phyloP scores from a whole-genome alignment of 176 grass and related monocot species.

The Eragrostis curvula region DNA sequence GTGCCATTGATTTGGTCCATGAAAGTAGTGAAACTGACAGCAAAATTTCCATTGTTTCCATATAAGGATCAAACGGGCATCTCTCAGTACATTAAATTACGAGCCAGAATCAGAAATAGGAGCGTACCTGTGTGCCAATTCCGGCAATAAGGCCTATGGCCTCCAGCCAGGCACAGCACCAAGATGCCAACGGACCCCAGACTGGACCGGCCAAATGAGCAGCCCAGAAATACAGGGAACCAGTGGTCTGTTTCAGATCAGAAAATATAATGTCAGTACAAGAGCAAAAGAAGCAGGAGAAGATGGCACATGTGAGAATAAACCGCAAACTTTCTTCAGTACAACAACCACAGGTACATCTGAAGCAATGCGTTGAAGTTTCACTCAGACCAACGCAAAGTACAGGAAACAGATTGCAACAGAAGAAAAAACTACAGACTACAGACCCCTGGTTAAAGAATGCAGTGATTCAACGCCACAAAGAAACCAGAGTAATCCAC shows the following conservation, averaged over 20 bases:
- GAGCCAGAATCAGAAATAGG: not conserved
- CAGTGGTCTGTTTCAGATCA: conserved; percentile 71
- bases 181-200: conserved; percentile 95
- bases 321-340: not conserved
- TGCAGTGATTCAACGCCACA: not conserved
- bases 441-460: not conserved
- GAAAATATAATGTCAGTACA: not conserved
- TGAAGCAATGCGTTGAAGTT: conserved; percentile 25
- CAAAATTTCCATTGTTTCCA: too few relatives aligned
- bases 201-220: conserved; percentile 88
- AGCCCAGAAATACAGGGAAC: conserved; percentile 94
- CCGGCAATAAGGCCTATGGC: conserved; percentile 93
- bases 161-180: conserved; percentile 99
- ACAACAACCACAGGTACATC: not conserved
- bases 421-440: not conserved
- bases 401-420: not conserved
- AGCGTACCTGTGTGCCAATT: conserved; percentile 89
- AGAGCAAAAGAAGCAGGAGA: not conserved
- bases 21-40: too few relatives aligned
- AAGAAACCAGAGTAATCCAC: not conserved
- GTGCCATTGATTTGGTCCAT: too few relatives aligned
- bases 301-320: not conserved
- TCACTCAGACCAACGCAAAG: not conserved
- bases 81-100: not conserved
- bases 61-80: not conserved